Evolutionary conservation across 805 yeast species (phyloP), one percentile per base, ranked within the genome.

Genomic region (Candida maesae): DNA sequence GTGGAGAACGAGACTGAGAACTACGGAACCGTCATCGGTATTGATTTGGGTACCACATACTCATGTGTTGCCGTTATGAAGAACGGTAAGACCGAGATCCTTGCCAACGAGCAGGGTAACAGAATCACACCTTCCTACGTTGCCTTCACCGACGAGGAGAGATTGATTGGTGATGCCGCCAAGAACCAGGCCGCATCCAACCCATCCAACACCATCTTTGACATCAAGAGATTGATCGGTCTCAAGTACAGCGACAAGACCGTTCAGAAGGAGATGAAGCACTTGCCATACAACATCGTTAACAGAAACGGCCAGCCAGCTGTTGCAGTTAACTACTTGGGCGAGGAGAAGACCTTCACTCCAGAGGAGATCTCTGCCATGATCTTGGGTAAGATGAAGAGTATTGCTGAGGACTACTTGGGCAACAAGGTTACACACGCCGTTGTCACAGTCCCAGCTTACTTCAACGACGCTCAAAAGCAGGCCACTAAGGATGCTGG

Each of bases 31-130:
- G 91, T 84, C 35, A 85, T 86, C 53, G 95, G 98, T 70, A 91
- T 91, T 61, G 98, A 91, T 74, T 77, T 91, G 70, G 99, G 99
- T 65, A 90, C 97, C 47, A 90, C 97, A 2, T 90, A 90, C 71
- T 89, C 96, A 2, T 90, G 97, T 80, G 97, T 90, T 42, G 97
- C 96, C 54, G 88, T 78, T 35, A 78, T 79, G 84, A 77, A 76
- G 58, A 78, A 81, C 55, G 95, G 90, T 59, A 76, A 89, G 60
- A 95, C 91, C 38, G 97, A 89, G 63, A 89, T 89, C 56, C 73
- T 89, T 51, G 95, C 96, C 50, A 89, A 89, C 61, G 96, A 89
- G 68, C 97, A 89, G 72, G 97, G 97, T 73, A 87, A 88, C 71
- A 84, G 97, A 76, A 89, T 90, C 56, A 89, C 97, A 15, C 97